Conservation (phyloP, 768 basidiomycete species). For the Psilocybe subaeruginosa region DNA sequence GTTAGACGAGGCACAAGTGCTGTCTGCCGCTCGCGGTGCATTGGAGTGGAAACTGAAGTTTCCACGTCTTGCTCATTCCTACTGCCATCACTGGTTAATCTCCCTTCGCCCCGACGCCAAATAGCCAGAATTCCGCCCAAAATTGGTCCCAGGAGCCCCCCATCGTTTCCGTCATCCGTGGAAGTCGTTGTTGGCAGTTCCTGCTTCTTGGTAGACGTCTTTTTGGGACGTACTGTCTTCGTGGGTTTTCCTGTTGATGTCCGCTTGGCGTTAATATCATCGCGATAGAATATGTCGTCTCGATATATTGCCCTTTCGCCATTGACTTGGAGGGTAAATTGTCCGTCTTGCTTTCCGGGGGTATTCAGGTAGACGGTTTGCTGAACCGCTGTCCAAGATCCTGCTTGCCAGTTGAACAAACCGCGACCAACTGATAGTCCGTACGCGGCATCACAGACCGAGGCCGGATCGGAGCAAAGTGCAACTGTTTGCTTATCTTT, state of each 20-base stretch:
- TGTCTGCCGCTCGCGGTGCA: not conserved
- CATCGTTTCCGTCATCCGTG: slow-evolving; percentile 17
- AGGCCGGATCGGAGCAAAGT: slow-evolving; percentile 60
- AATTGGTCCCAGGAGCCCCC: slow-evolving; percentile 22
- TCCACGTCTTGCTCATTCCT: not conserved
- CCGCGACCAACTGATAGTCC: slow-evolving; percentile 80
- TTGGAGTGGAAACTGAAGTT: not conserved
- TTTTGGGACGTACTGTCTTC: slow-evolving; percentile 11
- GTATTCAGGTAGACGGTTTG: slow-evolving; percentile 78
- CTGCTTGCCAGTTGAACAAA: slow-evolving; percentile 61
- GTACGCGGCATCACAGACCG: slow-evolving; percentile 66
- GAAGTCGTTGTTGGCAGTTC: slow-evolving; percentile 7
- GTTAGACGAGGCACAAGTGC: not conserved
- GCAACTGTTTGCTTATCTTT: slow-evolving; percentile 65
- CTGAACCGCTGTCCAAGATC: slow-evolving; percentile 71
- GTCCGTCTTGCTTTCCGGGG: slow-evolving; percentile 70
- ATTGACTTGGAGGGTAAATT: slow-evolving; percentile 66
- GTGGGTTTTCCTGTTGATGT: slow-evolving; percentile 5
- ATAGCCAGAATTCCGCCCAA: slow-evolving; percentile 23
- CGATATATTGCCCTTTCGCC: slow-evolving; percentile 55
- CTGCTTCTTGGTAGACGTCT: slow-evolving; percentile 14
- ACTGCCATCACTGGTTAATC: not conserved
- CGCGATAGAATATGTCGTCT: slow-evolving; percentile 66
- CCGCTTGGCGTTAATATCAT: slow-evolving; percentile 23
- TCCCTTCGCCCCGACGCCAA: not conserved